Base-by-base conservation (phyloP, 306 rosid species). In the Gillenia trifoliata region DNA sequence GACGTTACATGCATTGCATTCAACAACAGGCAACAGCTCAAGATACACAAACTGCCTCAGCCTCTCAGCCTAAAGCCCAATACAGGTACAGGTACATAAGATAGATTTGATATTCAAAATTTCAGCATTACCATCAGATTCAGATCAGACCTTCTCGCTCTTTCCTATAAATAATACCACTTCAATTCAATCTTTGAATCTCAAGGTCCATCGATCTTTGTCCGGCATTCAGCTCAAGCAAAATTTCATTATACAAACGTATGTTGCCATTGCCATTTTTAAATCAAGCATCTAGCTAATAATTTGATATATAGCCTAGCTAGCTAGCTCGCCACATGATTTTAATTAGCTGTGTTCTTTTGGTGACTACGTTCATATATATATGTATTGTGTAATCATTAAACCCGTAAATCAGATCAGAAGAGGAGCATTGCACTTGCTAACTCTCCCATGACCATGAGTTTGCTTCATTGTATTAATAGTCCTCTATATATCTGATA, bases 1-100 rank as follows among this genome's bases (percentile, higher is more conserved):
- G 52, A 76, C 85, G 77, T 82, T 83, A 62, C 74, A 71, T 62
- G 10, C 38, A 33, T 57, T 64, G 72, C 33, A 65, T n/a, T n/a
- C n/a, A n/a, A n/a, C n/a, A n/a, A n/a, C n/a, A n/a, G n/a, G n/a
- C 80, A 73, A 65, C 79, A 76, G 28, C 78, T 80, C 76, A n/a
- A 73, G 74, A 75, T 66, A 64, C 68, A 29, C 77, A 43, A 40
- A 11, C 29, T 63, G 33, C 71, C 78, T 70, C 22, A 47, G 31
- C 56, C 11, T 38, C 75, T 60, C 56, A 12, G 45, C 76, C 77
- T 33, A n/a, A 28, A 67, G 62, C 33, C 73, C 73, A 64, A 70
- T 11, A 70, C n/a, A n/a, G n/a, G n/a, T 11, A n/a, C 12, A 75
- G 54, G 38, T 45, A n/a, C 3, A 50, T 55, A 56, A 26, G 16